Evolutionary conservation across 2,329 filamentous ascomycete species (phyloP), one percentile per base, ranked within the genome.

Genomic region (Arthrobotrys megalospora): DNA sequence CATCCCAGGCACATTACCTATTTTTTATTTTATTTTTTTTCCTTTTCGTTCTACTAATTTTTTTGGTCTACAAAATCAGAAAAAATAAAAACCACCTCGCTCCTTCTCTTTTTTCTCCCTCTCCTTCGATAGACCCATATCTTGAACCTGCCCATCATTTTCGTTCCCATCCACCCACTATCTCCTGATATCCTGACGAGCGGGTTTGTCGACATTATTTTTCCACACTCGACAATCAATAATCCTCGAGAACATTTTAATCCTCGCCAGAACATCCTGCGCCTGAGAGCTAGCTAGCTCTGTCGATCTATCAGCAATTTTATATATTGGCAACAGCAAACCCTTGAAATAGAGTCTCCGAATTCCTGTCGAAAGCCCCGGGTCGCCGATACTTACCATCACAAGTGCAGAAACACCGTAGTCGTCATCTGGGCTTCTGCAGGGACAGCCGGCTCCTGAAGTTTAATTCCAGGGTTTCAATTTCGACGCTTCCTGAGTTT

Each of bases 151-250:
- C 65, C n/a, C 28, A 71, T 69, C 52, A 14, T 55, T 72, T 32
- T 53, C 43, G 11, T 71, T 55, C 45, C n/a, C 50, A 58, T 52
- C 36, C 41, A 48, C 32, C 60, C 36, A 60, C 55, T 38, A 60
- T 67, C 53, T 77, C 65, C 52, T 71, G 19, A 62, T 62, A 52
- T 52, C 36, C 24, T 43, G 62, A 62, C 75, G 75, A 78, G 75
- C 52, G 50, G 62, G 67, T 68, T 78, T 78, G 67, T 63, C 75
- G 52, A 72, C 66, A 78, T 78, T 67, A 63, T 63, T 63, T 58
- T 70, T 68, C 58, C 52, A 41, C 75, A 55, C 45, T 45, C 4
- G 62, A 77, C 28, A 66, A 53, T 45, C 12, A 48, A 71, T 12
- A 62, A 47, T 55, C 72, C 38, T 66, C 62, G 43, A 68, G 45